Percentiles rank a stretch among this genome's conserved stretches.
Conservation (phyloP, 495 filamentous ascomycete genomes). For the Penicillium simplicissimum region DNA sequence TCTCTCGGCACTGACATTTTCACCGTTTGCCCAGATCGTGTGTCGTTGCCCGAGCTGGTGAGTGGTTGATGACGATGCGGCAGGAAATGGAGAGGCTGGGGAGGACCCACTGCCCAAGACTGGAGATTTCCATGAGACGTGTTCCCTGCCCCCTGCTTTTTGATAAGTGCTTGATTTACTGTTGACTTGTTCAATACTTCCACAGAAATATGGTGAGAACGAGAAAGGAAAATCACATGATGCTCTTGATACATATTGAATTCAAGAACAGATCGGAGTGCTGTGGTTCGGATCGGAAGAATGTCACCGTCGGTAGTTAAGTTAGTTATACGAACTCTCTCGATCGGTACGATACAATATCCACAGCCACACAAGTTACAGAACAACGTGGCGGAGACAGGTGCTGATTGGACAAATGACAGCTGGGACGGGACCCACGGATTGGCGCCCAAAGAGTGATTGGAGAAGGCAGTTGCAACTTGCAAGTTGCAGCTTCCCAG, state of each 20-base stretch:
- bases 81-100: constrained; percentile 26
- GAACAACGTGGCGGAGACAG: constrained; percentile 20
- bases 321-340: not conserved
- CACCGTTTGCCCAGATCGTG: not conserved
- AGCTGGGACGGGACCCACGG: constrained; percentile 18
- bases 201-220: not conserved
- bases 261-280: not conserved
- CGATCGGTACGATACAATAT: not conserved
- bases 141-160: constrained; percentile 16
- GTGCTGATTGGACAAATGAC: constrained; percentile 18
- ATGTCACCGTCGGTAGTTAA: not conserved
- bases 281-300: constrained; percentile 1
- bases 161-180: not conserved
- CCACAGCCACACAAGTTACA: constrained; percentile 1
- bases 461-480: not conserved
- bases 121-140: not conserved
- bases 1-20: not conserved
- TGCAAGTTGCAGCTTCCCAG: not conserved
- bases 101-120: constrained; percentile 9
- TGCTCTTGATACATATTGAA: not conserved
- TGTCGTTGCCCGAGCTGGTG: not conserved
- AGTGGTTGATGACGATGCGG: not conserved
- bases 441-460: constrained; percentile 16
- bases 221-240: not conserved
- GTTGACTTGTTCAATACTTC: not conserved